Conservation (phyloP, 2,329 filamentous ascomycete genomes). For the Geosmithia flava region DNA sequence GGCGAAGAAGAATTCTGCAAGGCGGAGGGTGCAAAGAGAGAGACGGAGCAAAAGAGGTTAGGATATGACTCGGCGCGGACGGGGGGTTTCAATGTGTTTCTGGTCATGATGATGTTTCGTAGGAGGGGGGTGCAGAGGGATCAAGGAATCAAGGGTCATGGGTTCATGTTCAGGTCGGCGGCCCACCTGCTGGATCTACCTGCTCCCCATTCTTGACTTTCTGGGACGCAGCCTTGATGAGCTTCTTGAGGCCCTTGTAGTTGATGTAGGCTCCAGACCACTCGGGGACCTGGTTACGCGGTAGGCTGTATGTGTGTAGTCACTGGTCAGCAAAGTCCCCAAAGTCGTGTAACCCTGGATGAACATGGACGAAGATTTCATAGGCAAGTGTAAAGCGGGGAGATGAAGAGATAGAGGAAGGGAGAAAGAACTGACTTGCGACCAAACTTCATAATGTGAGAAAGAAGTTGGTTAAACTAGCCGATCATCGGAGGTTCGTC, state of each 20-base stretch:
- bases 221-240: constrained; percentile 70
- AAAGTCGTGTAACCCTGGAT: neutral
- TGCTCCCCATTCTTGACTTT: constrained; percentile 56
- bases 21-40: neutral
- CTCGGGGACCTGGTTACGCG: constrained; percentile 75
- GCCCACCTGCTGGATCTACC: constrained; percentile 82
- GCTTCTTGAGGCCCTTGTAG: constrained; percentile 87
- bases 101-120: too few relatives aligned
- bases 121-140: neutral
- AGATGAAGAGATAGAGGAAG: neutral
- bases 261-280: constrained; percentile 79
- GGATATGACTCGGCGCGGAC: constrained; percentile 4
- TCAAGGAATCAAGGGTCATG: constrained; percentile 2
- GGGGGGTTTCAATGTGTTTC: neutral
- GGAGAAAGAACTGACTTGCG: constrained; percentile 35
- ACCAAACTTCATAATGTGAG: constrained; percentile 47
- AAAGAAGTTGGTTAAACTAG: neutral
- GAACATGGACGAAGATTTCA: neutral
- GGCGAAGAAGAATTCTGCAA: constrained; percentile 85
- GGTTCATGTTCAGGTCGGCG: constrained; percentile 10
- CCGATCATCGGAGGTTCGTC: neutral
- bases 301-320: constrained; percentile 35
- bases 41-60: neutral
- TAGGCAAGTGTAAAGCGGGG: neutral
- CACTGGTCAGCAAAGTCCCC: neutral